Evolutionary conservation across 352 stramenopile species (phyloP), one percentile per base, ranked within the genome.

Genomic region (Phytophthora ohioensis): DNA sequence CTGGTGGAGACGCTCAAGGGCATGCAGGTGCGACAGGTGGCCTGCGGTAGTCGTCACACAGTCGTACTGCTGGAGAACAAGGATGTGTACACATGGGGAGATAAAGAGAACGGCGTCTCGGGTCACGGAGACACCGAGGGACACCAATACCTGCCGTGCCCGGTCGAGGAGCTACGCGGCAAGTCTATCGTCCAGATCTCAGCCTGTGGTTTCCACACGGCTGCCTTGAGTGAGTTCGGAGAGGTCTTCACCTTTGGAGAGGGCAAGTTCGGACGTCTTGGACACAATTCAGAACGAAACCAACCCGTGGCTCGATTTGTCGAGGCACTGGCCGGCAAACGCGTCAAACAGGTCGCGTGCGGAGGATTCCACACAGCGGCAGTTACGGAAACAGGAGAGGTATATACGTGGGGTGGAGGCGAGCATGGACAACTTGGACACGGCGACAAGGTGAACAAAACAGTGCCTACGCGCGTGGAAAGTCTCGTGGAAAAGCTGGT

Each of bases 371-470:
- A 97, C 66, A 97, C 90, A 0, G 90, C 90, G 5, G 90, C 90
- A 6, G 87, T 97, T 30, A 95, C 90, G 3, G 87, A 96, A 62
- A 91, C 86, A 2, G 89, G 89, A 51, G 85, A 96, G 54, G 85
- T 96, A 52, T 97, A 91, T 73, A 95, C 90, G 34, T 97, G 90
- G 90, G 90, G 90, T n/a, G 90, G 90, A 31, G 88, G 91, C 2
- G 93, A 98, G 64, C 96, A 99, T 67, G 94, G 94, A 5, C 95
- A 99, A 73, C 84, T 99, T n/a, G 97, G 97, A 27, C 97, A 99
- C 55, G 97, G 97, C 17, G 96, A 99, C 77, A 98, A 98, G 71
- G 91, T 98, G 49, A 98, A 98, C 76, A 97, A 97, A 80, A 93
- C 97, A 27, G 89, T 93, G 41, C 95, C 96, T 13, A 98, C 96